phyloP scores from a whole-genome alignment of 495 filamentous ascomycete species.

The Podospora bellae-mahoneyi region DNA sequence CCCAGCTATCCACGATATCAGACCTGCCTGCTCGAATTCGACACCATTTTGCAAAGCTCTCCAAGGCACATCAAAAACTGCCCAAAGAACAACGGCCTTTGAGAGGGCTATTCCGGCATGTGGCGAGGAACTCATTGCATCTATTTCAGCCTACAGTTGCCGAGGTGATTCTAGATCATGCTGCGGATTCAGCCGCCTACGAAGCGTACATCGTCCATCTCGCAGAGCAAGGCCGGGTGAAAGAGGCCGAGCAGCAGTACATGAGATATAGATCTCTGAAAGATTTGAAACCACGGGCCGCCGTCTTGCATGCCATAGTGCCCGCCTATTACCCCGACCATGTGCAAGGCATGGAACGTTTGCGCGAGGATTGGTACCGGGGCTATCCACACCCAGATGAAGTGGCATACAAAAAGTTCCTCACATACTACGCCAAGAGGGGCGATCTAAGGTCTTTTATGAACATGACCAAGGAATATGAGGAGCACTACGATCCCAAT shows the following conservation, averaged over 20 bases:
- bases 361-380: conserved; percentile 55
- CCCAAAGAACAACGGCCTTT: conserved; percentile 9
- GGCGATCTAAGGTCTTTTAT: conserved; percentile 52
- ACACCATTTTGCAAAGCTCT: not conserved
- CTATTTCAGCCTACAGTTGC: conserved; percentile 20
- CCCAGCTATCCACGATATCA: not conserved
- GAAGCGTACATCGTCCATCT: conserved; percentile 30
- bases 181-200: conserved; percentile 29
- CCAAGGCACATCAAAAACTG: not conserved
- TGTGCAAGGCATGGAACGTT: conserved; percentile 43
- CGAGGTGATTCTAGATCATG: conserved; percentile 27
- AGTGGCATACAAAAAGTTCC: conserved; percentile 47
- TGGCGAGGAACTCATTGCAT: conserved; percentile 21
- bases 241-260: conserved; percentile 34
- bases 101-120: conserved; percentile 17
- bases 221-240: conserved; percentile 17
- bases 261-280: conserved; percentile 36
- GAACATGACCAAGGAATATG: conserved; percentile 55
- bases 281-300: conserved; percentile 10
- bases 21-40: not conserved
- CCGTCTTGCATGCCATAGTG: conserved; percentile 21
- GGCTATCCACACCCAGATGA: conserved; percentile 37
- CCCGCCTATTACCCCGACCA: conserved; percentile 40
- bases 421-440: conserved; percentile 50
- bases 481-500: conserved; percentile 32